Conservation (phyloP, 495 filamentous ascomycete genomes). For the Tuber brumale region DNA sequence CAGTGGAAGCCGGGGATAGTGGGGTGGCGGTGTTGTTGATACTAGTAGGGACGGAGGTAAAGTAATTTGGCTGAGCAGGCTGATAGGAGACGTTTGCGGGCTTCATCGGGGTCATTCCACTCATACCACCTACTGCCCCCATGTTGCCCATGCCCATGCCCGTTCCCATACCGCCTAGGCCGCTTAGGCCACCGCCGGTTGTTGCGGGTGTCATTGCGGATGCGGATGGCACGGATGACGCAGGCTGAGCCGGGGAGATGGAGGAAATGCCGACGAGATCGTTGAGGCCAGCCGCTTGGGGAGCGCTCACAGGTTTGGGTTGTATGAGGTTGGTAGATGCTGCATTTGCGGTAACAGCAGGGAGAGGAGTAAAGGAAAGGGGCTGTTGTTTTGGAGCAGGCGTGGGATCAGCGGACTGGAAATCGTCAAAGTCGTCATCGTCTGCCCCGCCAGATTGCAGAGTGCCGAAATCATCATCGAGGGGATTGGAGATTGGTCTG, state of each 20-base stretch:
- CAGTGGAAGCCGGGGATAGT: conserved; percentile 43
- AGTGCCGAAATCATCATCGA: conserved; percentile 52
- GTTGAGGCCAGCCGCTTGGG: conserved; percentile 70
- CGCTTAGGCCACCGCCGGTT: conserved; percentile 22
- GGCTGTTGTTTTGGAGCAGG: conserved; percentile 42
- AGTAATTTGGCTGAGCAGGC: conserved; percentile 82
- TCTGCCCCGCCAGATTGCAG: conserved; percentile 53
- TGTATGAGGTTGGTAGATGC: conserved; percentile 61
- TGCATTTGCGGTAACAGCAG: conserved; percentile 50
- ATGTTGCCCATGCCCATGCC: background rate
- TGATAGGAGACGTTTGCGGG: conserved; percentile 63
- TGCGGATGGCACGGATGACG: conserved; percentile 46
- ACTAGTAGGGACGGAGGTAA: conserved; percentile 63
- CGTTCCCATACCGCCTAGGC: conserved; percentile 12
- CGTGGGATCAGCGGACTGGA: conserved; percentile 79
- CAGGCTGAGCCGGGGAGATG: conserved; percentile 56
- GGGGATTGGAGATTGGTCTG: conserved; percentile 46
- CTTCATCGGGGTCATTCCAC: conserved; percentile 46
- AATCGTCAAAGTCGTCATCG: conserved; percentile 97
- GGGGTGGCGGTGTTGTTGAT: conserved; percentile 27
- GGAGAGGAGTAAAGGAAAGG: conserved; percentile 45
- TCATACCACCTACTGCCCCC: conserved; percentile 24
- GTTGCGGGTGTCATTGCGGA: conserved; percentile 51
- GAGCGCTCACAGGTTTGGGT: conserved; percentile 73
- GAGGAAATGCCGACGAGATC: conserved; percentile 71